These are phyloP conservation scores for Mrakiaceae sp. DNA, from an alignment of 1,284 basidiomycete species.

Conservation along the genomic window DNA sequence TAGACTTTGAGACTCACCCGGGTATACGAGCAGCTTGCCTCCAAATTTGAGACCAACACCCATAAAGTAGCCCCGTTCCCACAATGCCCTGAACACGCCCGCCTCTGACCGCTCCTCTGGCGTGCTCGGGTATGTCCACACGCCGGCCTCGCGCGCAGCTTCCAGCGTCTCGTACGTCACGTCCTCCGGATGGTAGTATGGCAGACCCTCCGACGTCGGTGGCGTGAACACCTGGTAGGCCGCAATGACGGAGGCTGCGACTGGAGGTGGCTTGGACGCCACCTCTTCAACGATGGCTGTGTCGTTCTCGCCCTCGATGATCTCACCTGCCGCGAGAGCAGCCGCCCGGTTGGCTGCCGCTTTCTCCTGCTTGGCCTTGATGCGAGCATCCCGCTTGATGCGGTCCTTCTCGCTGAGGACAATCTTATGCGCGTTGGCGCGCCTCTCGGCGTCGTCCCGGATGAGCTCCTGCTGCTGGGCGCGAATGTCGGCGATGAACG, in stretches of 20 bases:
- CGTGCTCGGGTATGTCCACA: conserved; percentile 66
- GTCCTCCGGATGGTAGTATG: conserved; percentile 48
- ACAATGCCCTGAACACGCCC: conserved; percentile 65
- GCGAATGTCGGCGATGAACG: conserved; percentile 3
- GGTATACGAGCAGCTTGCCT: conserved; percentile 91
- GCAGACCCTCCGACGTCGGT: conserved; percentile 46
- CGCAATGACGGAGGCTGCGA: no score
- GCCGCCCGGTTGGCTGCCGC: conserved; percentile 20
- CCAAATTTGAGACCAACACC: conserved; percentile 86
- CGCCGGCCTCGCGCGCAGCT: conserved; percentile 49
- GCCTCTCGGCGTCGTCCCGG: conserved; percentile 35
- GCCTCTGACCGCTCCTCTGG: conserved; percentile 57
- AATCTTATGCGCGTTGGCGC: conserved; percentile 32
- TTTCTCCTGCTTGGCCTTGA: conserved; percentile 39
- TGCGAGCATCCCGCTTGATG: conserved; percentile 55
- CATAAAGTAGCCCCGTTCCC: conserved; percentile 71
- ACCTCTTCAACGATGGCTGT: not conserved
- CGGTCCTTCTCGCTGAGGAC: conserved; percentile 22
- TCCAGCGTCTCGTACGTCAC: conserved; percentile 47
- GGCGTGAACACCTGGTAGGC: conserved; percentile 35
- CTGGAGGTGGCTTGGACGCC: no score
- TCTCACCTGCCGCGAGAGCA: not conserved
- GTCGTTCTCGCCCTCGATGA: not conserved
- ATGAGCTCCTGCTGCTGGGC: conserved; percentile 24
- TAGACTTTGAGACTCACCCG: conserved; percentile 46